These are phyloP conservation scores for Chloromonas sp. DNA, from an alignment of 163 green algal genomes.

Conservation along the genomic window DNA sequence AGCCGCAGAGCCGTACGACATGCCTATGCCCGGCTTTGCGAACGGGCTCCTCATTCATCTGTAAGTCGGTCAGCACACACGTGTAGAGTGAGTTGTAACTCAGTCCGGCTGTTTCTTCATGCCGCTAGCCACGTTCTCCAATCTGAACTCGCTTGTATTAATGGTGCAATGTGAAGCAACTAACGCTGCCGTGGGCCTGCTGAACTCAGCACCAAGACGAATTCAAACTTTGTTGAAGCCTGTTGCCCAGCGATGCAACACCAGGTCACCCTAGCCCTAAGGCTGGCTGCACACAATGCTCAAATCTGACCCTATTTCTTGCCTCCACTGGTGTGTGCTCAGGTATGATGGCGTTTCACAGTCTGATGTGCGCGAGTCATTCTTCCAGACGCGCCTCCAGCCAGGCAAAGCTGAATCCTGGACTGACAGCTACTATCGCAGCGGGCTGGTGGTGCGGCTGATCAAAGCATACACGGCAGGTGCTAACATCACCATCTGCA, in stretches of 20 bases:
- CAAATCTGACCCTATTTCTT: no score
- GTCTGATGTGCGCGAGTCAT: background rate
- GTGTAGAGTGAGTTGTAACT: background rate
- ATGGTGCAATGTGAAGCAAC: no score
- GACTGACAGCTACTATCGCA: background rate
- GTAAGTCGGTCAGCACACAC: background rate
- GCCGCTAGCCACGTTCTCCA: no score
- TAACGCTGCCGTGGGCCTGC: no score
- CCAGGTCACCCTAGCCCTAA: no score
- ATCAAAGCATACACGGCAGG: background rate
- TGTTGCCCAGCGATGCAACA: no score
- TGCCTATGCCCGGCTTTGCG: background rate
- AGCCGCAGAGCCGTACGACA: background rate
- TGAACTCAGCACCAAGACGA: no score
- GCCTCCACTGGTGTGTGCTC: background rate
- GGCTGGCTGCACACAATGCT: no score
- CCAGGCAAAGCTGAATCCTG: background rate
- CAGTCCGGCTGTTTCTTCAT: no score
- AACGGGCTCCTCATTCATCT: background rate
- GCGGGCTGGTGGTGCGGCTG: slow-evolving; percentile 4
- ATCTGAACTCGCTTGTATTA: no score
- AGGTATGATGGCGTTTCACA: slow-evolving; percentile 1
- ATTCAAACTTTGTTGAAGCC: no score
- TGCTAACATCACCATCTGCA: no score
- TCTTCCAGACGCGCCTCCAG: background rate